Percentiles rank a stretch among this genome's conserved stretches.
Evolutionary conservation across 208 protist species (phyloP).

Genomic region (Acanthamoeba rhysodes): DNA sequence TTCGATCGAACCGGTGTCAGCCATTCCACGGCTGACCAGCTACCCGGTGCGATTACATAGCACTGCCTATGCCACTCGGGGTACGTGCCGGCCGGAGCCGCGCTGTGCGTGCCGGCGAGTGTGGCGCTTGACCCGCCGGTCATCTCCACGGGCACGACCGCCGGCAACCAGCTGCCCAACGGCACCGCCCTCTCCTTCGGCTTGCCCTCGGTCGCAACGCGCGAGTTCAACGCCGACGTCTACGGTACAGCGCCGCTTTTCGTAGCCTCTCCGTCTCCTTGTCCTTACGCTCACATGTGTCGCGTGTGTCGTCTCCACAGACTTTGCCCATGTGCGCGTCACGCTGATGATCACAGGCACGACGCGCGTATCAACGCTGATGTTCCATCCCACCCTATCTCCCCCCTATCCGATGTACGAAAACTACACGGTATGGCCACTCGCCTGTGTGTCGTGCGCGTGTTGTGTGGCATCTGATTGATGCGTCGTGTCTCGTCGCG

Average conservation of each 20-base stretch:
- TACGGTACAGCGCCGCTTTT: neutral
- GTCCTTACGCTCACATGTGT: neutral
- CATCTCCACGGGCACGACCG: neutral
- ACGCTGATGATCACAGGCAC: neutral
- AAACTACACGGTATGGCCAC: neutral
- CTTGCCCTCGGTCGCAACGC: neutral
- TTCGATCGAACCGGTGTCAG: too few relatives aligned
- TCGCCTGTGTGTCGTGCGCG: neutral
- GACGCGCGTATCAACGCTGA: neutral
- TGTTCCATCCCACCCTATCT: constrained; percentile 2
- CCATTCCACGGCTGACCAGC: neutral
- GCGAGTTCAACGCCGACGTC: neutral
- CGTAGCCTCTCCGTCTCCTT: neutral
- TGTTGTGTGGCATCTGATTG: neutral
- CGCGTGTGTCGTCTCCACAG: neutral
- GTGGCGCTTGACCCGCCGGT: neutral
- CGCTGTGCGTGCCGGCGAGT: neutral
- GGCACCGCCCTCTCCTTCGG: neutral
- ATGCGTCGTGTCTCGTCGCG: neutral
- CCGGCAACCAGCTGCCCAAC: neutral
- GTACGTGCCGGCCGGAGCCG: neutral
- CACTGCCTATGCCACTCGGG: constrained; percentile 17
- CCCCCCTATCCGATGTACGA: constrained; percentile 2
- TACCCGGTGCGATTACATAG: neutral
- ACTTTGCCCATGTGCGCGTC: neutral